These are phyloP conservation scores for Ophiostoma himal-ulmi DNA, from an alignment of 2,329 filamentous ascomycete species.

Conservation along the genomic window DNA sequence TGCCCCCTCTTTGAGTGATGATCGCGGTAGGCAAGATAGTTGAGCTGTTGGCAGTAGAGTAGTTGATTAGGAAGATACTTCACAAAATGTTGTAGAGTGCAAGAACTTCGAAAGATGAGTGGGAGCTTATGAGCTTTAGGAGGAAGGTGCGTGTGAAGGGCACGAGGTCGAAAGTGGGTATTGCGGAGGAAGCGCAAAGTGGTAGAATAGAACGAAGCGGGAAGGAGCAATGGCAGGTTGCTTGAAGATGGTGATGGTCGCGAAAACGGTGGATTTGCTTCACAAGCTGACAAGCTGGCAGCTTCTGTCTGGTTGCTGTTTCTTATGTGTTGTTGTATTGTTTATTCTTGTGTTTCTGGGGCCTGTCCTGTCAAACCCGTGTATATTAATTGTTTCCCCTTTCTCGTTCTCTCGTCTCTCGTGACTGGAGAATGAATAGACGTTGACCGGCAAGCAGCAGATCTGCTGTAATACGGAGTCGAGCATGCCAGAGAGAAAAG, in stretches of 20 bases:
- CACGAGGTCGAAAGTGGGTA: conserved; percentile 7
- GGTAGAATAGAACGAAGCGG: neutral
- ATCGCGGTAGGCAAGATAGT: neutral
- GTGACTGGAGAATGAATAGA: conserved; percentile 18
- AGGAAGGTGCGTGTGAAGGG: conserved; percentile 15
- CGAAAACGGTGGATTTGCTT: conserved; percentile 13
- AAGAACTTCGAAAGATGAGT: neutral
- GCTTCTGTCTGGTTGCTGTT: neutral
- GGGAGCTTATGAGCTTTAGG: neutral
- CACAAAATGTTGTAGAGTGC: neutral
- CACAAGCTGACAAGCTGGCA: neutral
- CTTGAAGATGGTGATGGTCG: conserved; percentile 4
- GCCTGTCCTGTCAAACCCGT: neutral
- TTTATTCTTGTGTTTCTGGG: neutral
- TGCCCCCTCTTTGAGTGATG: neutral
- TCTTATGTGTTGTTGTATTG: conserved; percentile 13
- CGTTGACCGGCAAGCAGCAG: conserved; percentile 17
- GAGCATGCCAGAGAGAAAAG: neutral
- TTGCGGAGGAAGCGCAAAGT: conserved; percentile 9
- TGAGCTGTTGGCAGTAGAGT: neutral
- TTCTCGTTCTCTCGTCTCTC: neutral
- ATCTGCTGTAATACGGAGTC: conserved; percentile 12
- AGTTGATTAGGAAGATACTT: neutral
- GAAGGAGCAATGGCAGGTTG: conserved; percentile 17
- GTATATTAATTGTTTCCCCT: conserved; percentile 1